Evolutionary conservation across 345 rosid species (phyloP).

Genomic region (Populus alba): DNA sequence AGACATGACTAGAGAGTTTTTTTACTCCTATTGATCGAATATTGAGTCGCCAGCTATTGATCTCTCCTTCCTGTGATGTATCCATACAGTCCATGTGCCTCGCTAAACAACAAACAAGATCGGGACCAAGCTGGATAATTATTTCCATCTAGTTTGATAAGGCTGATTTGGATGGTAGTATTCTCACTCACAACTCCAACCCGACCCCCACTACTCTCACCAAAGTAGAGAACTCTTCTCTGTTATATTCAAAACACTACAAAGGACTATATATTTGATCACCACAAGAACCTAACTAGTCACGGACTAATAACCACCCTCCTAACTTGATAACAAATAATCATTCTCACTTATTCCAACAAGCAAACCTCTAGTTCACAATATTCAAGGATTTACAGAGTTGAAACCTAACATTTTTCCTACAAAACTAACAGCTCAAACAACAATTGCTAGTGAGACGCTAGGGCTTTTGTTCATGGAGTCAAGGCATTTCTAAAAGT

Average conservation of each 20-base stretch:
- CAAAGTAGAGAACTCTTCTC: background rate
- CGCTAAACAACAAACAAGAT: background rate
- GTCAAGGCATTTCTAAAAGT: background rate
- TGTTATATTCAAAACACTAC: background rate
- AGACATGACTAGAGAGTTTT: no score
- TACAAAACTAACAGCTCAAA: background rate
- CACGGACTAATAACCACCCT: background rate
- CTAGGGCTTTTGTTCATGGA: background rate
- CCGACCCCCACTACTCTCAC: background rate
- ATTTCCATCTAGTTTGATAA: background rate
- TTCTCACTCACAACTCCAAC: background rate
- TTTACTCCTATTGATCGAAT: background rate
- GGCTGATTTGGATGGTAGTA: background rate
- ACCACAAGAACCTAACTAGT: background rate
- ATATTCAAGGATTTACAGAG: no score
- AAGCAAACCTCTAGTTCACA: no score
- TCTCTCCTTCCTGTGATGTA: background rate
- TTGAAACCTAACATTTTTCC: background rate
- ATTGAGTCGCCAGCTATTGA: background rate
- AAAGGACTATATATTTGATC: background rate
- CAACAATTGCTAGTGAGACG: background rate
- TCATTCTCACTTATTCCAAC: no score
- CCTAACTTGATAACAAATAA: no score
- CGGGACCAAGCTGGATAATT: background rate
- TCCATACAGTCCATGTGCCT: background rate